Evolutionary conservation across 208 protist species (phyloP).

Genomic region (Acanthamoeba royreba): DNA sequence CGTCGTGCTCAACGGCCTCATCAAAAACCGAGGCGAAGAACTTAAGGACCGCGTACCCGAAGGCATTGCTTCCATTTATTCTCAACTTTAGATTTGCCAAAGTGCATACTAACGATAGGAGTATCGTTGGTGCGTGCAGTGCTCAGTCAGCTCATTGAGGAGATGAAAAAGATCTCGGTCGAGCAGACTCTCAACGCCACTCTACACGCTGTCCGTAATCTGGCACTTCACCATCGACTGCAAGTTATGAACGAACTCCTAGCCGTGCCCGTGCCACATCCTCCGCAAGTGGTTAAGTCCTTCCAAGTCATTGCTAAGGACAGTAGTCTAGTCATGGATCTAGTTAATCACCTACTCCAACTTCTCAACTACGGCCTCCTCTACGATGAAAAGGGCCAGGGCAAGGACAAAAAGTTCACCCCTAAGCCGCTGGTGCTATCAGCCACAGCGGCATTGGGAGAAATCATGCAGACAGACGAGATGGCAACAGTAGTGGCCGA

Average conservation of each 20-base stretch:
- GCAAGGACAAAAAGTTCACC: not conserved
- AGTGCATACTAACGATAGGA: not conserved
- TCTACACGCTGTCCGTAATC: conserved; percentile 55
- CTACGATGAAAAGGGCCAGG: conserved; percentile 62
- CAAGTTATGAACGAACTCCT: conserved; percentile 54
- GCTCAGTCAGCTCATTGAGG: not conserved
- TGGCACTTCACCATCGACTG: conserved; percentile 63
- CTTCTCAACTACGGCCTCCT: conserved; percentile 56
- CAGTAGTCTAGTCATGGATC: conserved; percentile 24
- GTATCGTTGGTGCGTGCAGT: not conserved
- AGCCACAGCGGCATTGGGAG: conserved; percentile 56
- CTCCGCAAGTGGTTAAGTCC: conserved; percentile 11
- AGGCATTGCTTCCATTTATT: not conserved
- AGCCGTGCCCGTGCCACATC: conserved; percentile 55
- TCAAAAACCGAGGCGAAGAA: not conserved
- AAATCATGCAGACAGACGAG: conserved; percentile 58
- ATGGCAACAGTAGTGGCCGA: not conserved
- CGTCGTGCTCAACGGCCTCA: conserved; percentile 61
- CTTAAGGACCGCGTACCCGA: not conserved
- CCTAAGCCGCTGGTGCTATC: not conserved
- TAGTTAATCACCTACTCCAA: conserved; percentile 54
- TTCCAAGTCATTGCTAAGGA: conserved; percentile 56
- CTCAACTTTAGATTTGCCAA: not conserved
- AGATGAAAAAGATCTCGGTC: conserved; percentile 52
- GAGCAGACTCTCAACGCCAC: conserved; percentile 66